Conservation (phyloP, 2,329 filamentous ascomycete species). For the Exophiala calicioides region DNA sequence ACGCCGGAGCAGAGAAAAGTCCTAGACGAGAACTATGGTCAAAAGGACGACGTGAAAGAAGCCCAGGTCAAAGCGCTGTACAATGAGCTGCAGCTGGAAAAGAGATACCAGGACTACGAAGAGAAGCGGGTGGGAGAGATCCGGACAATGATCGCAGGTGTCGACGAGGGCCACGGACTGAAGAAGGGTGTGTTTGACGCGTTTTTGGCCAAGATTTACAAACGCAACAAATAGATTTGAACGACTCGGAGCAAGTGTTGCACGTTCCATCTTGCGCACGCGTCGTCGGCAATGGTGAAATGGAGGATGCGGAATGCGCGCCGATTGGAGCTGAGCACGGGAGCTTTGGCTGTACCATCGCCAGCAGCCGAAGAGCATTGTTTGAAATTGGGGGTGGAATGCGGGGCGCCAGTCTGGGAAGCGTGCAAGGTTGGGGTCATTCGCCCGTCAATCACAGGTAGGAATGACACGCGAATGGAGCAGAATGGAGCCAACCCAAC, state of each 20-base stretch:
- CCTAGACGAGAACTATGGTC: conserved; percentile 90
- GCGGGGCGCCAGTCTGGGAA: too few species aligned
- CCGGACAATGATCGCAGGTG: conserved; percentile 68
- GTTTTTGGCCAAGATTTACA: conserved; percentile 97
- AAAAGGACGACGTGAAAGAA: conserved; percentile 82
- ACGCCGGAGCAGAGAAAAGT: conserved; percentile 83
- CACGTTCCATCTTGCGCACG: not conserved
- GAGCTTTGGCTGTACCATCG: too few species aligned
- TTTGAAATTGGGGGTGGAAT: too few species aligned
- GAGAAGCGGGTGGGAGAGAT: conserved; percentile 82
- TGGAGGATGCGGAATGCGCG: not conserved
- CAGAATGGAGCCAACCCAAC: too few species aligned
- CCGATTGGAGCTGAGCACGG: not conserved
- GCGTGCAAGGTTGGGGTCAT: too few species aligned
- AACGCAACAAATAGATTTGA: conserved; percentile 77
- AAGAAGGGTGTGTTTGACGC: conserved; percentile 88
- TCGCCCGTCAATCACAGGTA: too few species aligned
- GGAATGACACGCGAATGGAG: too few species aligned
- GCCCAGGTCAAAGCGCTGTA: conserved; percentile 85
- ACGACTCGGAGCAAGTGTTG: not conserved
- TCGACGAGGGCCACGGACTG: conserved; percentile 85
- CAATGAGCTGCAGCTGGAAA: conserved; percentile 79
- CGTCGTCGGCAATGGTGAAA: conserved; percentile 1
- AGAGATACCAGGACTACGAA: conserved; percentile 85
- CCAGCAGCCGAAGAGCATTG: too few species aligned